Percentiles rank a stretch among this genome's conserved stretches.
Conservation (phyloP, 257 asterid genomes). For the Przewalskia tangutica region DNA sequence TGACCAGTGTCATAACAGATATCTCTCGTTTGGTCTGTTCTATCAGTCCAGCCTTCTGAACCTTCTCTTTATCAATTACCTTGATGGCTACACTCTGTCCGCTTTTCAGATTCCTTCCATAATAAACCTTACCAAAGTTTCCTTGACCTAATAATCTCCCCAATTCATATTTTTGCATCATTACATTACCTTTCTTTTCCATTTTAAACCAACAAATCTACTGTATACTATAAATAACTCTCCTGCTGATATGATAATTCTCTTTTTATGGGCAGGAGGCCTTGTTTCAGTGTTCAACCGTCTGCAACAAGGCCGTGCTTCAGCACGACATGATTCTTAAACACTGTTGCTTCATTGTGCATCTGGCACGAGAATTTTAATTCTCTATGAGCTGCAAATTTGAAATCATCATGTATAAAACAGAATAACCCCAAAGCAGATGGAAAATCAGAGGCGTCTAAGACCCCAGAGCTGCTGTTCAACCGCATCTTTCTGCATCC, state of each 20-base stretch:
- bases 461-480: slow-evolving; percentile 8
- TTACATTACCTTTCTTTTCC: slow-evolving; percentile 44
- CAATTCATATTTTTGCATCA: slow-evolving; percentile 66
- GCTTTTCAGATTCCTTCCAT: slow-evolving; percentile 46
- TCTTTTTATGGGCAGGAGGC: slow-evolving; percentile 15
- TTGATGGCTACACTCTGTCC: slow-evolving; percentile 73
- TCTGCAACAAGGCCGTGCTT: slow-evolving; percentile 18
- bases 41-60: slow-evolving; percentile 46
- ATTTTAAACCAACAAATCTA: slow-evolving; percentile 15
- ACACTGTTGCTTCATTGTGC: slow-evolving; percentile 13
- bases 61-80: slow-evolving; percentile 69
- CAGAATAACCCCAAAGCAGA: slow-evolving; percentile 4
- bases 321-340: slow-evolving; percentile 11
- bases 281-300: slow-evolving; percentile 15
- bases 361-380: slow-evolving; percentile 14
- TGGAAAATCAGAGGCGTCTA: slow-evolving; percentile 5
- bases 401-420: slow-evolving; percentile 5
- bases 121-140: slow-evolving; percentile 68
- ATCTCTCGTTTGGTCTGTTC: slow-evolving; percentile 72
- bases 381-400: not conserved
- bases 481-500: slow-evolving; percentile 51
- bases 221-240: slow-evolving; percentile 9
- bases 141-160: slow-evolving; percentile 87
- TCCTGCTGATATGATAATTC: slow-evolving; percentile 11
- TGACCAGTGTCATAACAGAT: slow-evolving; percentile 55